These are phyloP conservation scores for Eucalyptus fibrosa DNA, from an alignment of 345 rosid species.

Conservation along the genomic window DNA sequence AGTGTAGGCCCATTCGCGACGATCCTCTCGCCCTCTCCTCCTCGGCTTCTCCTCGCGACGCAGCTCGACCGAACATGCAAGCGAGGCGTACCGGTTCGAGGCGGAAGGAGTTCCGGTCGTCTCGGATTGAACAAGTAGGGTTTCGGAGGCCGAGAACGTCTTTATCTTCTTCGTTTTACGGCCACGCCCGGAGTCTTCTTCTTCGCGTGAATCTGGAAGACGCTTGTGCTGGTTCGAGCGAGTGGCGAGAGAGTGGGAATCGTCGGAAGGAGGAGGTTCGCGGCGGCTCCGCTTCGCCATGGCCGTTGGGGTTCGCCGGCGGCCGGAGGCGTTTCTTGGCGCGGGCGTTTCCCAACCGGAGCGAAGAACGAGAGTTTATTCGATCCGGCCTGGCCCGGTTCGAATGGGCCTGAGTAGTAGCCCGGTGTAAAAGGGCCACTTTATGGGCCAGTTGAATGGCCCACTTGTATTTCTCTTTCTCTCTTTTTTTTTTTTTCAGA, in stretches of 20 bases:
- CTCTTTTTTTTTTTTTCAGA: not conserved
- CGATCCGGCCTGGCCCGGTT: not conserved
- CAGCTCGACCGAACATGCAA: not conserved
- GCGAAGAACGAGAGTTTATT: not conserved
- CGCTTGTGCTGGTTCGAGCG: not conserved
- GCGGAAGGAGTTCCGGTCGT: not conserved
- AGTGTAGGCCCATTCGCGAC: constrained; percentile 26
- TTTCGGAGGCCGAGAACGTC: not conserved
- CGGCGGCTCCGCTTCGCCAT: not conserved
- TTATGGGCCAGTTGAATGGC: not conserved
- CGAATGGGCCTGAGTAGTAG: not conserved
- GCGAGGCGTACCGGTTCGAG: constrained; percentile 4
- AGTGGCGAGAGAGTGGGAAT: not conserved
- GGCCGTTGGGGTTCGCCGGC: not conserved
- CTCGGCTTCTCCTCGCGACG: not conserved
- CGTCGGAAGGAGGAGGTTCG: not conserved
- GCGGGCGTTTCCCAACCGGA: not conserved
- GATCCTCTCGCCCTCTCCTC: not conserved
- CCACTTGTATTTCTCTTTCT: not conserved
- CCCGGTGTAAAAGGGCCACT: not conserved
- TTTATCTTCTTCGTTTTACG: not conserved
- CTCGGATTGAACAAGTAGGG: not conserved
- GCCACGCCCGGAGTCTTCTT: not conserved
- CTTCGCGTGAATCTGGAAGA: not conserved
- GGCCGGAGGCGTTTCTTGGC: not conserved